Percentiles rank a stretch among this genome's conserved stretches.
phyloP scores from a whole-genome alignment of 805 yeast genomes.

The Wilhelminamyces savonicus region DNA sequence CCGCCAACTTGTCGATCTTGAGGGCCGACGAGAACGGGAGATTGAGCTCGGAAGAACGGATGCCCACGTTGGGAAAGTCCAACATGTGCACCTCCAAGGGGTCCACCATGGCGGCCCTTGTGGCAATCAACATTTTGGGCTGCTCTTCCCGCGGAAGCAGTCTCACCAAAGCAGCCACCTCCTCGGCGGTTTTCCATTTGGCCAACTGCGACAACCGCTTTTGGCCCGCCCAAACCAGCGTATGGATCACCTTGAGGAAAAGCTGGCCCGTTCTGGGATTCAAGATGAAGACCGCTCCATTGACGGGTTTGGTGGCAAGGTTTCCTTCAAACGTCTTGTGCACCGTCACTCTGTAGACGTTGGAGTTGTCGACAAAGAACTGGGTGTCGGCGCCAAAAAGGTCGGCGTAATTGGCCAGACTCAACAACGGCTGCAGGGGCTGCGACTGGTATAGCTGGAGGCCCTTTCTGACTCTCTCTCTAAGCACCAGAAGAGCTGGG shows the following conservation, averaged over 20 bases:
- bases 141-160: slow-evolving; percentile 91
- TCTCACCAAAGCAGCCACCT: slow-evolving; percentile 83
- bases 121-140: slow-evolving; percentile 86
- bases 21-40: slow-evolving; percentile 86
- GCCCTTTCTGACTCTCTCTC: slow-evolving; percentile 93
- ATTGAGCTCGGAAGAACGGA: slow-evolving; percentile 82
- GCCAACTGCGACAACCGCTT: slow-evolving; percentile 88
- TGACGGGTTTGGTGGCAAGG: slow-evolving; percentile 83
- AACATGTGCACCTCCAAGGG: slow-evolving; percentile 96
- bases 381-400: slow-evolving; percentile 79
- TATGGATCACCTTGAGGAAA: slow-evolving; percentile 83
- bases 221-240: slow-evolving; percentile 96
- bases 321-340: slow-evolving; percentile 93
- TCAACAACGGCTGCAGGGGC: slow-evolving; percentile 86
- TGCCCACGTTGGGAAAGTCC: slow-evolving; percentile 88
- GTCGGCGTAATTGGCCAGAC: slow-evolving; percentile 86
- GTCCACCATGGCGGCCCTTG: slow-evolving; percentile 86
- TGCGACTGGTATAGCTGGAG: slow-evolving; percentile 89
- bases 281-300: slow-evolving; percentile 86
- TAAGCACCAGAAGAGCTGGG: slow-evolving; percentile 83
- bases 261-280: slow-evolving; percentile 90
- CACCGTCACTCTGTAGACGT: slow-evolving; percentile 87
- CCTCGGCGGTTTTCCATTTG: slow-evolving; percentile 98
- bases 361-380: slow-evolving; percentile 86
- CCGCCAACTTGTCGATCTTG: slow-evolving; percentile 72